Base-by-base conservation (phyloP, 495 filamentous ascomycete genomes). In the Clohesyomyces aquaticus region DNA sequence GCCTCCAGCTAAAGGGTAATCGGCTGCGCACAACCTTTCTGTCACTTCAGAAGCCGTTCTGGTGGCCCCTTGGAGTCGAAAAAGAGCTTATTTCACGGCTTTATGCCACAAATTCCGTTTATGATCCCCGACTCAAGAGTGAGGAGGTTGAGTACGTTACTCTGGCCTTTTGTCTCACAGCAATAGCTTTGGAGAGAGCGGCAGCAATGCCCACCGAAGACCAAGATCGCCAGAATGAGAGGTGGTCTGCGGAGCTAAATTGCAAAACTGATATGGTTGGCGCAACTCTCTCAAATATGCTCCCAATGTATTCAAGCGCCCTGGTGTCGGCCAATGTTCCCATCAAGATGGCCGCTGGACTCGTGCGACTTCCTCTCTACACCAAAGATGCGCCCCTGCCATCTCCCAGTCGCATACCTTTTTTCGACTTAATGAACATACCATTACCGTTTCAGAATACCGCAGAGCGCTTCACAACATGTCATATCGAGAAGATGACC, bases 401-500 rank as follows among this genome's bases (percentile, higher is more conserved):
- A 19, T 19, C 12, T 41, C 26, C 28, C 4, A 27, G 28, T 22
- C 23, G 22, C 4, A 43, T 57, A 4, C 32, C 16, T 8, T 46
- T 46, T 25, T 22, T 25, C 19, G 18, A 21, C 12, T 57, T 14
- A 4, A 46, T 46, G 54, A 22, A 16, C 21, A 35, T 57, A 3
- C 54, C 54, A 28, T 27, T 18, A 8, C 19, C 28, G 12, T 46
- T 38, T 14, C 32, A 14, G 32, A 38, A 57, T 19, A 25, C 9
- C 19, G 27, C 12, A 4, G 35, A 26, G 4, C 4, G 11, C 10
- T 57, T 57, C 38, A 16, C 21, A 2, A 57, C 10, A 25, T 57
- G 54, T 22, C 54, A 57, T 19, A 35, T 57, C 23, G 12, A 26
- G 10, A 28, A 43, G 23, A 57, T 57, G 54, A 28, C 35, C 23